Evolutionary conservation across 2,329 filamentous ascomycete species (phyloP), one percentile per base, ranked within the genome.

Genomic region (Gremmenia infestans): DNA sequence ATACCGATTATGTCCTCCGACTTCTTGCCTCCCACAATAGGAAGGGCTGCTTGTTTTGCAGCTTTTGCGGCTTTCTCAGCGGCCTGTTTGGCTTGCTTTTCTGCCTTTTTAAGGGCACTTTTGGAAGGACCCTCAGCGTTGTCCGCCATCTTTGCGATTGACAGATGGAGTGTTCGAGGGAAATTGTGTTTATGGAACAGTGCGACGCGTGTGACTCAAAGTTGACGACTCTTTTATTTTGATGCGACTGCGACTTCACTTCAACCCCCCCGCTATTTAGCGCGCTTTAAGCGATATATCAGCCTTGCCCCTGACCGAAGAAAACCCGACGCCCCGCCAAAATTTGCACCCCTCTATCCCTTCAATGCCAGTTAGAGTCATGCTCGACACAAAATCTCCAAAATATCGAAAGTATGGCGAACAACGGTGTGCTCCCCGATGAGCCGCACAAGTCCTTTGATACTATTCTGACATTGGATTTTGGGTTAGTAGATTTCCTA

Each of bases 1-100:
- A 97, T 96, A 62, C 92, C 92, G 67, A 94, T 95, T 63, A 95
- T 83, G 62, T 85, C 81, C 69, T 83, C 81, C 9, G 74, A 66
- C 74, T 84, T 83, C 75, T 84, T 84, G 66, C 78, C 78, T 53
- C 80, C 75, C 36, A 80, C 79, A 23, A 83, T 73, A 25, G 80
- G 74, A 51, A 83, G 68, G 1, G 74, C 62, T 40, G 74, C 70
- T 68, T 82, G 76, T 73, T 83, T 84, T 37, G 81, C 80, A 22
- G 81, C 81, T 73, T 85, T 85, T 46, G 79, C 79, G 52, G 81
- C 81, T 71, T 85, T 85, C 45, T 82, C 80, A 50, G 81, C 80
- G 28, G 80, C 81, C 70, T 80, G 74, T 69, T 81, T 81, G 58
- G 81, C 81, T 69, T 81, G 76, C 75, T 86, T 86, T 73, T 85